Conservation (phyloP, 371 early-diverging fungal genomes). For the Rhizopus stolonifer region DNA sequence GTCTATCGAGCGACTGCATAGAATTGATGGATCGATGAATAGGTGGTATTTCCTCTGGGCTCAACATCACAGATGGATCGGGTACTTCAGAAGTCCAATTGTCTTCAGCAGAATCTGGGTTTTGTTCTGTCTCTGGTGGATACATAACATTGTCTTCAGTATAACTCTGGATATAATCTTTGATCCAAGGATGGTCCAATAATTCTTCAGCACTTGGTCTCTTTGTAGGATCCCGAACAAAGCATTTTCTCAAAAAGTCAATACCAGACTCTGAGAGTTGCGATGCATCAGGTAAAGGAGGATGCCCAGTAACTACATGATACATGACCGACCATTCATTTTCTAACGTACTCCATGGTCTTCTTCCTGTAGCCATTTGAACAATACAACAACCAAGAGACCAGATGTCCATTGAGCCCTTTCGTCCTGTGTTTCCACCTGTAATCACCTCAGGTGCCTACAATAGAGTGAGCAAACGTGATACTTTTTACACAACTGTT, state of each 20-base stretch:
- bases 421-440: conserved; percentile 71
- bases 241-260: conserved; percentile 79
- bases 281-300: conserved; percentile 68
- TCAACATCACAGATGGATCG: not conserved
- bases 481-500: not conserved
- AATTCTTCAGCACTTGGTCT: conserved; percentile 80
- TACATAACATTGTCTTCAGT: conserved; percentile 16
- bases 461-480: not conserved
- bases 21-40: conserved; percentile 27
- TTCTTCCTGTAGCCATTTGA: conserved; percentile 92
- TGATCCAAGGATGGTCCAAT: conserved; percentile 76
- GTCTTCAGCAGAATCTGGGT: not conserved
- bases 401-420: conserved; percentile 94
- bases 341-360: conserved; percentile 91
- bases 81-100: conserved; percentile 2
- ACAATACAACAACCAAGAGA: conserved; percentile 92
- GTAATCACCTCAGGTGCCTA: conserved; percentile 92
- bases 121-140: conserved; percentile 3
- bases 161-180: conserved; percentile 35
- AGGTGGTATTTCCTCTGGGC: conserved; percentile 15
- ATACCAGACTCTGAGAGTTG: conserved; percentile 66
- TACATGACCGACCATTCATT: conserved; percentile 95
- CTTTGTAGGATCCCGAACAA: conserved; percentile 69
- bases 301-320: conserved; percentile 74
- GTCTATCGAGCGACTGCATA: conserved; percentile 29